Percentiles rank a stretch among this genome's conserved stretches.
Conservation (phyloP, 192 early-diverging fungal species). For the Geranomyces variabilis region DNA sequence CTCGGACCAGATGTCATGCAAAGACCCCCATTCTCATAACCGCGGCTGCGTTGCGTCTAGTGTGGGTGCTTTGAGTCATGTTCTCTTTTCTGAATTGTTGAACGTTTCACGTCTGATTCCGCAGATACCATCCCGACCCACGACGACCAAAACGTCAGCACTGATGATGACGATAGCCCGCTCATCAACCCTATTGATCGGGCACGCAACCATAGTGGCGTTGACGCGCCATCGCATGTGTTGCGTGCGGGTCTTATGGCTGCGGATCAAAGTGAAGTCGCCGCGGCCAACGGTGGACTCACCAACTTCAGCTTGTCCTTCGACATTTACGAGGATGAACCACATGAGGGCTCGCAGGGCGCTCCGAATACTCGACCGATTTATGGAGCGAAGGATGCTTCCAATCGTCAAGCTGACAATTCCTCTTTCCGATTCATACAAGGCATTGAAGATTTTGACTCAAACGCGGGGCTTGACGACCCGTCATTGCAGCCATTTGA, state of each 20-base stretch:
- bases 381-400: too few species aligned
- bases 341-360: not conserved
- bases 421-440: not conserved
- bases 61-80: too few species aligned
- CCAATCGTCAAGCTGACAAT: not conserved
- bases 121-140: too few species aligned
- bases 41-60: not conserved
- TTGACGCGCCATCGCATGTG: not conserved
- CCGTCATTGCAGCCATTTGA: not conserved
- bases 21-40: not conserved
- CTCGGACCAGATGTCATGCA: not conserved
- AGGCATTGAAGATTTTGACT: not conserved
- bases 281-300: not conserved
- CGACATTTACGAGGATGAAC: not conserved
- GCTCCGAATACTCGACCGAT: not conserved
- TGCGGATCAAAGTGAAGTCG: not conserved
- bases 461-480: not conserved
- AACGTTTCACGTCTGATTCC: too few species aligned
- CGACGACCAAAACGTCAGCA: too few species aligned
- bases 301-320: constrained; percentile 6
- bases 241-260: not conserved
- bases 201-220: not conserved
- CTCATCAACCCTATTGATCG: not conserved
- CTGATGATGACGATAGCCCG: not conserved
- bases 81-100: too few species aligned